A percentile compares a stretch with the other conserved stretches of the same genome.
Conservation (phyloP, 2,329 filamentous ascomycete species). For the Neopestalotiopsis clavispora region DNA sequence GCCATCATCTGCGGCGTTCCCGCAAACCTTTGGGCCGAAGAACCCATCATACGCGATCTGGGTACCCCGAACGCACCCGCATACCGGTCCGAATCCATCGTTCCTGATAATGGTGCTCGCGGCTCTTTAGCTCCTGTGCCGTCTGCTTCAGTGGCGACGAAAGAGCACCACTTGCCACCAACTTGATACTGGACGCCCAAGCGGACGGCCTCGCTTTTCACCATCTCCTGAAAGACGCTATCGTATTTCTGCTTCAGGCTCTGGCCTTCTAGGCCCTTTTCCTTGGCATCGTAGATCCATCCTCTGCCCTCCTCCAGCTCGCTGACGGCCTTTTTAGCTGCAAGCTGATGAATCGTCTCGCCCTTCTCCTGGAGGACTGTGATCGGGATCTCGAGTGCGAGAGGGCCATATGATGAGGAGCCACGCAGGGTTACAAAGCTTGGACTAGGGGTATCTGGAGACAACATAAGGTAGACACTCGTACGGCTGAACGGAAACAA, state of each 20-base stretch:
- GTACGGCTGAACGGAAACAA: constrained; percentile 72
- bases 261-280: constrained; percentile 40
- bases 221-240: constrained; percentile 61
- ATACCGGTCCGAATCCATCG: no score
- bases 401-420: constrained; percentile 59
- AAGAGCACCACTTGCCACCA: constrained; percentile 73
- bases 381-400: constrained; percentile 69
- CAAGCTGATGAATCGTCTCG: constrained; percentile 71
- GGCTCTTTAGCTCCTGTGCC: neutral
- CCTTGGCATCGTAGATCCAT: constrained; percentile 62
- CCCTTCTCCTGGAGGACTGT: constrained; percentile 48
- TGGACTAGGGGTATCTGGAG: constrained; percentile 53
- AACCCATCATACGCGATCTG: no score
- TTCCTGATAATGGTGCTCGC: no score
- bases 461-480: constrained; percentile 68
- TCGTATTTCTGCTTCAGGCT: constrained; percentile 51
- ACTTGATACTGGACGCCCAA: constrained; percentile 71
- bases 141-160: constrained; percentile 66
- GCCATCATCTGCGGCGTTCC: no score
- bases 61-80: no score
- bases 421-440: constrained; percentile 63
- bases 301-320: constrained; percentile 75
- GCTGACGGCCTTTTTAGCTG: constrained; percentile 68
- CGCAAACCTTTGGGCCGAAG: no score
- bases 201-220: constrained; percentile 68